Evolutionary conservation across 129 eudicot genomes (phyloP).

Genomic region (Silybum marianum): DNA sequence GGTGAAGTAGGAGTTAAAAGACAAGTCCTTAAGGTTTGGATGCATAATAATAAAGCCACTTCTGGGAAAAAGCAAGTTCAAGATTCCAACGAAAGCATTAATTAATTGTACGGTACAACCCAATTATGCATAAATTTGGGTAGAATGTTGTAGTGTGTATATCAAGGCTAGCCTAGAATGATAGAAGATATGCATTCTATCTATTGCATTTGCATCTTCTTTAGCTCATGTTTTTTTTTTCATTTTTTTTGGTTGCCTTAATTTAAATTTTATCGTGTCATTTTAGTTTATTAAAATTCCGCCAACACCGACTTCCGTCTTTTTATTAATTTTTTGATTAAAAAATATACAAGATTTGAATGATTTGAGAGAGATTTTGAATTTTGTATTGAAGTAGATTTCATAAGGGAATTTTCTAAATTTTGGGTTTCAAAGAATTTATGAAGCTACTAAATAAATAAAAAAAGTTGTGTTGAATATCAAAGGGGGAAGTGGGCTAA

Average conservation of each 20-base stretch:
- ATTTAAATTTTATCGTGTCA: slow-evolving; percentile 22
- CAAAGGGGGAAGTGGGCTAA: slow-evolving; percentile 29
- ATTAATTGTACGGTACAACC: slow-evolving; percentile 39
- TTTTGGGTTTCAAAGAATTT: slow-evolving; percentile 18
- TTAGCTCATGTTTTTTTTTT: slow-evolving; percentile 14
- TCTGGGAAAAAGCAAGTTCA: slow-evolving; percentile 61
- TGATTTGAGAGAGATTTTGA: not conserved
- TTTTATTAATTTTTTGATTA: not conserved
- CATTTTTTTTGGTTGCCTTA: slow-evolving; percentile 17
- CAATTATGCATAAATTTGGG: slow-evolving; percentile 30
- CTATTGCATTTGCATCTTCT: slow-evolving; percentile 27
- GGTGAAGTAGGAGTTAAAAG: slow-evolving; percentile 81
- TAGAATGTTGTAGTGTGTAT: slow-evolving; percentile 41
- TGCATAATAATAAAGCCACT: slow-evolving; percentile 84
- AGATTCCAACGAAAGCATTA: slow-evolving; percentile 45
- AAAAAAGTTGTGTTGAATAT: slow-evolving; percentile 31
- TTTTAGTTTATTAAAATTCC: slow-evolving; percentile 17
- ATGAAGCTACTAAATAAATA: slow-evolving; percentile 26
- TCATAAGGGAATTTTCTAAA: slow-evolving; percentile 19
- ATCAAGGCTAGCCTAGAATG: slow-evolving; percentile 21
- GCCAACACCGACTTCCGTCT: not conserved
- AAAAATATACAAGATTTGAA: not conserved
- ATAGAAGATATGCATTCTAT: slow-evolving; percentile 26
- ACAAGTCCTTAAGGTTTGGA: slow-evolving; percentile 92
- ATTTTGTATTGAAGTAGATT: not conserved